phyloP scores from a whole-genome alignment of 2,329 filamentous ascomycete genomes.

The Epichloe scottii region DNA sequence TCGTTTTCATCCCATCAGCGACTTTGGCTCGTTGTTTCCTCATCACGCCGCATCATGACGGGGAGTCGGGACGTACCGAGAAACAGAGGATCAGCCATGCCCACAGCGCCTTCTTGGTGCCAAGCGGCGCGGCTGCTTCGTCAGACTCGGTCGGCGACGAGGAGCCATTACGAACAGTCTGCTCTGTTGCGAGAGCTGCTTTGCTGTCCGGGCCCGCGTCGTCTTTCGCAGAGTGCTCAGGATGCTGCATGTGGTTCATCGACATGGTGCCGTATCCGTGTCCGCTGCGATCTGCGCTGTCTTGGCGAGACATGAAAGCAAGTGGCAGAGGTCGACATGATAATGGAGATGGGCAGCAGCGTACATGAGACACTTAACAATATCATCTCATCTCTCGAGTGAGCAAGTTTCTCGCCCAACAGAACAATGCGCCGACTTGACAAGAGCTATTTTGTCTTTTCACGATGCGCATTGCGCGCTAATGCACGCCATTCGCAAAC shows the following conservation, averaged over 20 bases:
- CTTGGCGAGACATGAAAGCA: neutral
- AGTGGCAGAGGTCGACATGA: neutral
- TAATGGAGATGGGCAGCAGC: no score
- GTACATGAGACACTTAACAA: no score
- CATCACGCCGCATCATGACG: no score
- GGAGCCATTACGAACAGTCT: neutral
- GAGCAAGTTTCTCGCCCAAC: neutral
- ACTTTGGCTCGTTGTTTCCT: no score
- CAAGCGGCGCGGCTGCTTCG: conserved; percentile 1
- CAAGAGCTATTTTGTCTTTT: neutral
- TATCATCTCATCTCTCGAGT: no score
- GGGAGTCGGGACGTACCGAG: conserved; percentile 3
- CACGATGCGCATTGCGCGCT: no score
- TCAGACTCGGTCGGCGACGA: neutral
- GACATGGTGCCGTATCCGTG: neutral
- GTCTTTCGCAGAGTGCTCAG: neutral
- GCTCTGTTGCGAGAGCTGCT: neutral
- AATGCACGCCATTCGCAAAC: neutral
- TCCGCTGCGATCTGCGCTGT: neutral
- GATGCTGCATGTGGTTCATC: neutral
- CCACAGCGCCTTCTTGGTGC: conserved; percentile 9
- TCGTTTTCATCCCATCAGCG: neutral
- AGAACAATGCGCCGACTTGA: no score
- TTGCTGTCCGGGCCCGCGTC: neutral
- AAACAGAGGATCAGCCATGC: conserved; percentile 11